phyloP scores from a whole-genome alignment of 2,329 filamentous ascomycete species.

The Botryotinia convoluta region DNA sequence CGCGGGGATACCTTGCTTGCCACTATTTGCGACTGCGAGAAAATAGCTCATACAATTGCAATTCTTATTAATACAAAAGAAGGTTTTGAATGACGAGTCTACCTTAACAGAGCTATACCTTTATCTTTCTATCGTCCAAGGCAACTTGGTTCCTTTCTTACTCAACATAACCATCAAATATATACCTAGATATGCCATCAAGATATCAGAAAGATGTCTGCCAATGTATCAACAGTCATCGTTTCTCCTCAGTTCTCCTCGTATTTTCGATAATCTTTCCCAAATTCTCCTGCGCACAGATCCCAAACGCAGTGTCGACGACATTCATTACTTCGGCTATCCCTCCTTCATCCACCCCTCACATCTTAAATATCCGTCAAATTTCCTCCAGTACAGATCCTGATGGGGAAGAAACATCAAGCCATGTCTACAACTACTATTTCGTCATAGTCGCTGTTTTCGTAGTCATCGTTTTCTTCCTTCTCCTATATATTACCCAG shows the following conservation, averaged over 20 bases:
- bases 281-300: slow-evolving; percentile 29
- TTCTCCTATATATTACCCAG: slow-evolving; percentile 47
- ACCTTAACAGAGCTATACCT: background rate
- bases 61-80: slow-evolving; percentile 5
- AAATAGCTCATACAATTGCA: slow-evolving; percentile 1
- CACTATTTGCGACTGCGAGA: background rate
- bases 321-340: slow-evolving; percentile 21
- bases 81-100: slow-evolving; percentile 8
- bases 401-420: slow-evolving; percentile 25
- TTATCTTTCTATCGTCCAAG: background rate
- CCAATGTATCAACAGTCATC: slow-evolving; percentile 22
- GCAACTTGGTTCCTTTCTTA: background rate
- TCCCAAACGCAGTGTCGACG: slow-evolving; percentile 22
- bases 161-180: background rate
- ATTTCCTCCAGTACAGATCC: background rate
- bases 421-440: slow-evolving; percentile 55
- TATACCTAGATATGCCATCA: slow-evolving; percentile 10
- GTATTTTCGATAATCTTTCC: slow-evolving; percentile 32
- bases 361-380: slow-evolving; percentile 3
- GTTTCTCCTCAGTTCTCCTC: slow-evolving; percentile 27
- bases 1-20: background rate
- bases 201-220: slow-evolving; percentile 19
- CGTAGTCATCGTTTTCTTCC: slow-evolving; percentile 42
- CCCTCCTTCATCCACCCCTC: slow-evolving; percentile 15
- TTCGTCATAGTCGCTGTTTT: slow-evolving; percentile 51